phyloP scores from a whole-genome alignment of 306 rosid genomes.

The Begonia peltatifolia region DNA sequence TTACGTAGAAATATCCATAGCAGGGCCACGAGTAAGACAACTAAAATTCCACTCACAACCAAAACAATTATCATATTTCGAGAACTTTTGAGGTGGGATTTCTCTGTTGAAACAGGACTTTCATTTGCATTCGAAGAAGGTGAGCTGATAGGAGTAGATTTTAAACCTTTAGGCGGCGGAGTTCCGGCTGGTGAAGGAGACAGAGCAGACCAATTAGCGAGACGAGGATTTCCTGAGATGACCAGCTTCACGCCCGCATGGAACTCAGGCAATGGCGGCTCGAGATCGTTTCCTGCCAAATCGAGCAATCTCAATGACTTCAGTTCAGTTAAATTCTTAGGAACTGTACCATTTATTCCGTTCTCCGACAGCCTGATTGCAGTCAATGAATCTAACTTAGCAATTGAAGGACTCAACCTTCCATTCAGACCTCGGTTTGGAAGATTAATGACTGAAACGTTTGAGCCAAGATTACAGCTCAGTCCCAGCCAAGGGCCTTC shows the following conservation, averaged over 20 bases:
- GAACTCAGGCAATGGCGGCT: constrained; percentile 55
- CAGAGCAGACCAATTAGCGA: constrained; percentile 19
- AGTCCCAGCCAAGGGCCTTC: constrained; percentile 59
- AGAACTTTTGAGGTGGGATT: too few species aligned
- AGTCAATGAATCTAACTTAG: constrained; percentile 41
- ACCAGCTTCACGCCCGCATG: constrained; percentile 26
- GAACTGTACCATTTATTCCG: constrained; percentile 36
- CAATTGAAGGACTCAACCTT: constrained; percentile 60
- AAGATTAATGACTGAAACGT: constrained; percentile 50
- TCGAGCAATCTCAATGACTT: constrained; percentile 50
- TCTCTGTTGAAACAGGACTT: too few species aligned
- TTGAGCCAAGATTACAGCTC: constrained; percentile 37
- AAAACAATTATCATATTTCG: too few species aligned
- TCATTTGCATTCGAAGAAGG: constrained; percentile 10
- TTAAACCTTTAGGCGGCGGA: constrained; percentile 19
- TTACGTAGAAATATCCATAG: constrained; percentile 21
- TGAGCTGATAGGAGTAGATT: constrained; percentile 13
- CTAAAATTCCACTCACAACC: too few species aligned
- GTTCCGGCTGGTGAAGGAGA: constrained; percentile 12
- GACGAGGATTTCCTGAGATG: constrained; percentile 39
- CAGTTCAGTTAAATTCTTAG: constrained; percentile 29
- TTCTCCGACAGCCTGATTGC: constrained; percentile 49
- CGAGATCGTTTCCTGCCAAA: constrained; percentile 42
- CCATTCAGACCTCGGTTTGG: constrained; percentile 44
- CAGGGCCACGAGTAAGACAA: constrained; percentile 8